Base-by-base conservation (phyloP, 2,329 filamentous ascomycete genomes). In the Penicillium crustosum region DNA sequence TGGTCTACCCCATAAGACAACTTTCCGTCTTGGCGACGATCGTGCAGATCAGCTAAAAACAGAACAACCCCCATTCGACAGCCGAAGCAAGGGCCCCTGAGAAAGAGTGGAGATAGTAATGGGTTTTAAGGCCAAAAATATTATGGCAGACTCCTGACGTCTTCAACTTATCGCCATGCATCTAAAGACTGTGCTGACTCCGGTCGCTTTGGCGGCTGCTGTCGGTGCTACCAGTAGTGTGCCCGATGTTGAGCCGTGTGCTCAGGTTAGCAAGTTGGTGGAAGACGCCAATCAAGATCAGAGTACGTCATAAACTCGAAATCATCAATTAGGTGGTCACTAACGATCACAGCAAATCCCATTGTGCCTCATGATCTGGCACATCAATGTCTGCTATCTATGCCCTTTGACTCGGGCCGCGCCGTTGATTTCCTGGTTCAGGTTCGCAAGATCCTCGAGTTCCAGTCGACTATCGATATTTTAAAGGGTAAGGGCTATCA, bases 391-490 rank as follows among this genome's bases (percentile, higher is more conserved):
- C 50, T 72, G 29, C 60, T 59, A 52, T 68, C 68, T 13, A 72
- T 72, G 66, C 69, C 69, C 9, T 70, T 72, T 49, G 63, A 69
- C 29, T 62, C 66, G 6, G 49, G 66, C 21, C 61, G 60, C 13
- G 69, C 67, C 6, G 52, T 61, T 15, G 57, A 57, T 19, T 71
- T 70, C 47, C 35, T 72, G 42, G 53, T 55, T 42, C 65, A 71
- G 29, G 65, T 59, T 31, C 58, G 61, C 23, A 72, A 70, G 44
- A 81, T 78, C 47, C 68, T 79, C 1, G 73, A 80, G 53, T 83
- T 79, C 70, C 81, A 83, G 64, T 81, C 78, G 42, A 79, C 78
- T 4, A 68, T 79, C 12, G 75, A 78, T 12, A 80, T 77, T 65
- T 74, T 83, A 36, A 81, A 81, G 60, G 31, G 67, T 67, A 59